phyloP scores from a whole-genome alignment of 2,329 filamentous ascomycete genomes.

The Aspergillus japonicus region DNA sequence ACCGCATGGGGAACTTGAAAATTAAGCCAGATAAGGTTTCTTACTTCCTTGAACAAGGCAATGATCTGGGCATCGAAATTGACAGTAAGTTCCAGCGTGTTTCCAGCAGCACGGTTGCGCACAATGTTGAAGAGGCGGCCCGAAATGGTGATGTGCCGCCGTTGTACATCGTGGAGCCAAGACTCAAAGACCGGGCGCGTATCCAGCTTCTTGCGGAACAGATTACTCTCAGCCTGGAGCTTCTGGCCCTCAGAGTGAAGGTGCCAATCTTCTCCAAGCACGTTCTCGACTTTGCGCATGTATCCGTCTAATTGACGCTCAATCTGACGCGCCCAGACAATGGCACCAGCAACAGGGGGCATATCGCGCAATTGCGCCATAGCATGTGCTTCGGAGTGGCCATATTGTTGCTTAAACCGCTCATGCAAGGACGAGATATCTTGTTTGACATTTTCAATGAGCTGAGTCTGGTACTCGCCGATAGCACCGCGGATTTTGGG shows the following conservation, averaged over 20 bases:
- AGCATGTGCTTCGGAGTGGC: conserved; percentile 92
- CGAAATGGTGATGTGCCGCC: conserved; percentile 85
- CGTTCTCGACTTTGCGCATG: conserved; percentile 99
- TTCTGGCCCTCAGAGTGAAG: conserved; percentile 94
- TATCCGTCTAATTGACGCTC: conserved; percentile 93
- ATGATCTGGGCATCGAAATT: conserved; percentile 98
- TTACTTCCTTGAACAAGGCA: conserved; percentile 95
- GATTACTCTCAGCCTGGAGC: conserved; percentile 81
- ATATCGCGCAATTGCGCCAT: conserved; percentile 97
- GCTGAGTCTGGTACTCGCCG: conserved; percentile 94
- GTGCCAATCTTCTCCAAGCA: conserved; percentile 91
- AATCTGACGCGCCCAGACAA: conserved; percentile 97
- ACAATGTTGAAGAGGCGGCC: conserved; percentile 88
- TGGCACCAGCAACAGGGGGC: conserved; percentile 91
- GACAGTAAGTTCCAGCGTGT: conserved; percentile 81
- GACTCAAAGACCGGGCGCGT: conserved; percentile 92
- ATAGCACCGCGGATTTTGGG: conserved; percentile 99
- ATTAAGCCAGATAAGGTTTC: conserved; percentile 92
- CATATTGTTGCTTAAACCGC: conserved; percentile 98
- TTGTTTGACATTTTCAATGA: conserved; percentile 96
- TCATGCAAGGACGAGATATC: conserved; percentile 92
- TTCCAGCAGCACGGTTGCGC: conserved; percentile 85
- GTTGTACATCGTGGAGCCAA: conserved; percentile 87
- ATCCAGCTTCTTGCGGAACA: conserved; percentile 95
- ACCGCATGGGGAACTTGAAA: conserved; percentile 93